Evolutionary conservation across 2,329 filamentous ascomycete genomes (phyloP), one percentile per base, ranked within the genome.

Genomic region (Albophoma yamanashiensis): DNA sequence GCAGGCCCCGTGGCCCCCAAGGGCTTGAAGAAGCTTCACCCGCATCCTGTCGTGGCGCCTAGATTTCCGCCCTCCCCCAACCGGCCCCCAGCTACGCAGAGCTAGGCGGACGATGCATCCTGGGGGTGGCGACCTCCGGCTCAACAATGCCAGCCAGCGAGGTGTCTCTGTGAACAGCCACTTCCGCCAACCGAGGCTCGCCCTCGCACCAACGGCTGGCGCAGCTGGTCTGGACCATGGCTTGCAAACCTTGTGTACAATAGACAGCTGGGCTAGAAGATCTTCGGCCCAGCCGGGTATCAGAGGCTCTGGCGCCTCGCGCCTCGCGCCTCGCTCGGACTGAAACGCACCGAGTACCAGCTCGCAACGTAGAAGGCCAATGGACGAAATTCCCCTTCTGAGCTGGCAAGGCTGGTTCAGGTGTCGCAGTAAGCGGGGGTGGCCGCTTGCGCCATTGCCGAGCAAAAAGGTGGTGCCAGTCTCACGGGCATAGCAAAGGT

Each of bases 391-490:
- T 20, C 14, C 50, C 31, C 15, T 31, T 36, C 17, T 34, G 47
- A 27, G 3, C 34, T n/a, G n/a, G n/a, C n/a, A n/a, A n/a, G n/a
- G n/a, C n/a, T 45, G 27, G 42, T 50, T 57, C 56, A n/a, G 42
- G 14, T 22, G 57, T 58, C 57, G 47, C 57, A 58, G 31, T 14
- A 55, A 58, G 45, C 57, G 57, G 45, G n/a, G 38, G 53, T 39
- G 47, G 22, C 47, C 38, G 55, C 38, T 58, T 20, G 42, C 42
- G 56, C 42, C 40, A n/a, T 47, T 57, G 56, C 40, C 56, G 56
- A 50, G 31, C 12, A n/a, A 36, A n/a, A 36, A n/a, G 47, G 8
- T 3, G 2, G 27, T 53, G 31, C 27, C 8, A 53, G 50, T n/a
- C 27, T 4, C 9, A 7, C 7, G 12, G 45, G 45, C 45, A 17